Evolutionary conservation across 2,329 filamentous ascomycete genomes (phyloP), one percentile per base, ranked within the genome.

Genomic region (Gliomastix tumulicola): DNA sequence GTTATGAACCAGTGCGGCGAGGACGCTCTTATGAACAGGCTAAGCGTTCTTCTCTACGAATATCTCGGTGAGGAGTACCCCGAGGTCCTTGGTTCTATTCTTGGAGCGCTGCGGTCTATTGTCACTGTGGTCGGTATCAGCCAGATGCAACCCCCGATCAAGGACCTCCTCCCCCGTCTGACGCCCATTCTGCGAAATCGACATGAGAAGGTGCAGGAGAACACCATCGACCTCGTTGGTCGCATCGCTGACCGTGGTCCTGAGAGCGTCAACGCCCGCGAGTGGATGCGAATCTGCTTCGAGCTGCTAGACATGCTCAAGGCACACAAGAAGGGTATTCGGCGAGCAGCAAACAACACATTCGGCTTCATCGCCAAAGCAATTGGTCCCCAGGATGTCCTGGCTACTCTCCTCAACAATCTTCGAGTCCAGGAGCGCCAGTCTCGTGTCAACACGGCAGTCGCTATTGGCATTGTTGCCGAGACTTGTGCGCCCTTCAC

Each of bases 221-320:
- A 98, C 62, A 97, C 92, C 1, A 97, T 98, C 50, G 92, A 98
- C 58, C 74, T 98, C 3, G 92, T 98, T 16, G 92, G 92, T 38
- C 90, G 92, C 71, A 97, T 98, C 49, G 92, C 94, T 13, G 92
- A 98, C 62, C 85, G 92, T 47, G 94, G 92, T 2, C 89, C 92
- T 2, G 92, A 98, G 62, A 90, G 85, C 44, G 92, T 98, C 56
- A 95, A 95, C 55, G 89, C 92, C 12, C 79, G 92, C 53, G 92
- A 98, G 63, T 98, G 92, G 92, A 98, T 98, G 94, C 82, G 92
- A 57, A 98, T 98, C 59, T 98, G 92, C 66, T 98, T 98, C 62
- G 92, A 98, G 67, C 71, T 98, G 37, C 79, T 98, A 21, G 92
- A 98, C 64, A 98, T 98, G 92, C 77, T 98, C 53, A 98, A 98